Evolutionary conservation across 2,329 filamentous ascomycete genomes (phyloP).

Genomic region (Neonectria hederae): DNA sequence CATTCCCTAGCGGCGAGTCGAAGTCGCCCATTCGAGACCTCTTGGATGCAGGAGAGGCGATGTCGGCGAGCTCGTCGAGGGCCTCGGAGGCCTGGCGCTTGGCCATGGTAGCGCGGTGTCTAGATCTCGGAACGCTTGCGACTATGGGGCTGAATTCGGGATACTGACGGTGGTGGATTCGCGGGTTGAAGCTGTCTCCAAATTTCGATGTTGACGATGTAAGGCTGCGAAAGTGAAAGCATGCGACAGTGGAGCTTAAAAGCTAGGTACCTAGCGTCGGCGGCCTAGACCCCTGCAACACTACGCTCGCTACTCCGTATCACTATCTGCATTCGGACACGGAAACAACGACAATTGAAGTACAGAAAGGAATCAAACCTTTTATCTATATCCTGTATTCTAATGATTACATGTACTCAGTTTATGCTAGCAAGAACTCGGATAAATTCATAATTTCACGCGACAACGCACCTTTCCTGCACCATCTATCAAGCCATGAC

Average conservation of each 20-base stretch:
- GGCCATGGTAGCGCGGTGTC: constrained; percentile 45
- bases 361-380: neutral
- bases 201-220: constrained; percentile 13
- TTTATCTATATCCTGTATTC: constrained; percentile 20
- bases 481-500: constrained; percentile 51
- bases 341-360: neutral
- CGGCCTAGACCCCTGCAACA: constrained; percentile 6
- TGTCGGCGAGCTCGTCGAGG: constrained; percentile 64
- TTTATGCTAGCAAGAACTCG: constrained; percentile 1
- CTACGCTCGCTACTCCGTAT: neutral
- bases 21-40: constrained; percentile 62
- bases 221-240: constrained; percentile 12
- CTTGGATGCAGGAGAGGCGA: constrained; percentile 68
- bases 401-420: neutral
- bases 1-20: constrained; percentile 50
- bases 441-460: constrained; percentile 11
- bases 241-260: constrained; percentile 21
- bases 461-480: constrained; percentile 17
- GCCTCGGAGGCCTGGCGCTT: constrained; percentile 70
- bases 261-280: constrained; percentile 2
- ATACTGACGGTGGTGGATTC: constrained; percentile 3
- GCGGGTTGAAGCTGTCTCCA: neutral
- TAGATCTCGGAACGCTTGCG: neutral
- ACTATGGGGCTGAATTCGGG: neutral
- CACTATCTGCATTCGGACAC: neutral